A percentile compares a stretch with the other conserved stretches of the same genome.
Conservation (phyloP, 805 yeast species). For the Yarrowia osloensis region DNA sequence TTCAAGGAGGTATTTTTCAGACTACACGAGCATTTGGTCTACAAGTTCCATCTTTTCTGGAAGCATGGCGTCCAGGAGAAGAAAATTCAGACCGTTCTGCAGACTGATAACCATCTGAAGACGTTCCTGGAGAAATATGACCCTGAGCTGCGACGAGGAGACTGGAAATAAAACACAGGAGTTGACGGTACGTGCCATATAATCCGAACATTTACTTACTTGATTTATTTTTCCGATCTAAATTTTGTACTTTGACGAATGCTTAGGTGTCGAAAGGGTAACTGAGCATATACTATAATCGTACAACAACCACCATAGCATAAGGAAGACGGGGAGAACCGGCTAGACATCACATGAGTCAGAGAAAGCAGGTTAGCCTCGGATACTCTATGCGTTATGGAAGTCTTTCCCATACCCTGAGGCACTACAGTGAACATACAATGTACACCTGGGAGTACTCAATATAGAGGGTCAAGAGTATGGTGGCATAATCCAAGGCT, state of each 20-base stretch:
- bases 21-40: slow-evolving; percentile 34
- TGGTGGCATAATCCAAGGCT: neutral
- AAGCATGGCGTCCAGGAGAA: slow-evolving; percentile 31
- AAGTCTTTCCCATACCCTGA: neutral
- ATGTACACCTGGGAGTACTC: neutral
- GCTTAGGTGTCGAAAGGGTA: too few relatives aligned
- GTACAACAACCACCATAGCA: too few relatives aligned
- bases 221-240: too few relatives aligned
- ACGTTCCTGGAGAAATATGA: slow-evolving; percentile 6
- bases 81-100: slow-evolving; percentile 33
- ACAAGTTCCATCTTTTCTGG: slow-evolving; percentile 38
- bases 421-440: neutral
- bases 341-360: neutral
- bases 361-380: neutral
- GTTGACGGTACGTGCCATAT: too few relatives aligned
- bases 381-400: neutral
- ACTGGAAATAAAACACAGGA: neutral
- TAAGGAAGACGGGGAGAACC: too few relatives aligned
- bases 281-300: too few relatives aligned
- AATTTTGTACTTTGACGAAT: too few relatives aligned
- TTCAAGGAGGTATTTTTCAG: slow-evolving; percentile 14
- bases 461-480: neutral
- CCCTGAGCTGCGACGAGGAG: neutral
- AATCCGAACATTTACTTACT: neutral
- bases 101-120: slow-evolving; percentile 18